Evolutionary conservation across 805 yeast species (phyloP), one percentile per base, ranked within the genome.

Genomic region (Priceomyces carsonii): DNA sequence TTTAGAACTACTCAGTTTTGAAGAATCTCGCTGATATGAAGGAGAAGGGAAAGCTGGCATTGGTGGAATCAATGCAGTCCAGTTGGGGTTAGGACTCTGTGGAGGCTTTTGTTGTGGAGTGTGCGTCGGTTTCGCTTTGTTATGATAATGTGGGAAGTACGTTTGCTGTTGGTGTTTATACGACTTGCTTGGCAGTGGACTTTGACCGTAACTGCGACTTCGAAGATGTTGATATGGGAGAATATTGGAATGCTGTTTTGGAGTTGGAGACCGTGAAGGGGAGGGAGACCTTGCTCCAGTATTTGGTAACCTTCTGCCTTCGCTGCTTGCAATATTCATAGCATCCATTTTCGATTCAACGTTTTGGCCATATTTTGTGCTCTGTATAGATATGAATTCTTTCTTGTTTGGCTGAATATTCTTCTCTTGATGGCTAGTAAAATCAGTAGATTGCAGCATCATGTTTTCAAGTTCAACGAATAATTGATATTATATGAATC

Each of bases 1-100:
- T n/a, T n/a, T n/a, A n/a, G n/a, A n/a, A n/a, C n/a, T 36, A 36
- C n/a, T n/a, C n/a, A n/a, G n/a, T n/a, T n/a, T n/a, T n/a, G n/a
- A n/a, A n/a, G n/a, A n/a, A n/a, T 46, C 42, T 10, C 39, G 39
- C 18, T 37, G 35, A 18, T 45, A 37, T n/a, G 48, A 37, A 3
- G 46, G 37, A 18, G 41, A 37, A 9, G 57, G 52, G 26, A 40
- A 44, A 8, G 50, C 21, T 9, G 60, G 61, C 48, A 59, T 40
- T 9, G 67, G 69, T n/a, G 69, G 67, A 14, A 62, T 62, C 25
- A 61, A 46, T 8, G 60, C 33, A 9, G 61, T 55, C 66, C 66
- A 60, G 37, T 55, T 48, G 7, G 53, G 38, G 18, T 23, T 32
- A 6, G 33, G 33, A 29, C 33, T 29, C 33, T 29, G 33, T 6